These are phyloP conservation scores for Russula olivacea DNA, from an alignment of 768 basidiomycete genomes.

Conservation along the genomic window DNA sequence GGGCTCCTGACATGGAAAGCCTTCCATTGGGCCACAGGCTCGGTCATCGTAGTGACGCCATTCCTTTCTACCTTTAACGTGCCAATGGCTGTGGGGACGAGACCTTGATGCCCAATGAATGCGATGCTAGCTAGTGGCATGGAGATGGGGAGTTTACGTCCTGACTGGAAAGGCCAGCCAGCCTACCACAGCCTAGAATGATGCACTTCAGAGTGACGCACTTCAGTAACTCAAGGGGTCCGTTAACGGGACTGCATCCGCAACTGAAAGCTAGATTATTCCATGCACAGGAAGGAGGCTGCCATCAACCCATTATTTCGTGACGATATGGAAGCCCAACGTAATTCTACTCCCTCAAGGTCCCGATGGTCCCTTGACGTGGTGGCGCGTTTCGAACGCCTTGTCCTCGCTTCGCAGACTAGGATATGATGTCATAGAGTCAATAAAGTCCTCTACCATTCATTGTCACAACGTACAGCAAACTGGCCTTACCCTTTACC, in stretches of 20 bases:
- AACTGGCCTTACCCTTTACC: constrained; percentile 4
- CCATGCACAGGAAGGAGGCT: background rate
- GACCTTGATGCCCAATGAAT: background rate
- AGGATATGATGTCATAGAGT: background rate
- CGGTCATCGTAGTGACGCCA: background rate
- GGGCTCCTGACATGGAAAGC: background rate
- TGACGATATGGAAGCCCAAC: background rate
- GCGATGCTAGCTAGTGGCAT: background rate
- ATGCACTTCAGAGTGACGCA: background rate
- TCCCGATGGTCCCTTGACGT: background rate
- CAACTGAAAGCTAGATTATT: too few species aligned
- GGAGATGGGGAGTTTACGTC: background rate
- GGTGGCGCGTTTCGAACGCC: background rate
- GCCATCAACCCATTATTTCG: background rate
- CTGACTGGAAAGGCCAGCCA: background rate
- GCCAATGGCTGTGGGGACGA: too few species aligned
- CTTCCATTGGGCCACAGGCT: too few species aligned
- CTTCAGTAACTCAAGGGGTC: background rate
- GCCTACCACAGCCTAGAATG: background rate
- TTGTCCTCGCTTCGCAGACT: background rate
- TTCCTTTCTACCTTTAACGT: background rate
- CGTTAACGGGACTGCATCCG: background rate
- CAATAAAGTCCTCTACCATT: background rate
- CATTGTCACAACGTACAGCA: background rate
- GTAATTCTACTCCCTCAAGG: background rate